Evolutionary conservation across 306 rosid species (phyloP), one percentile per base, ranked within the genome.

Genomic region (Medicago arabica): DNA sequence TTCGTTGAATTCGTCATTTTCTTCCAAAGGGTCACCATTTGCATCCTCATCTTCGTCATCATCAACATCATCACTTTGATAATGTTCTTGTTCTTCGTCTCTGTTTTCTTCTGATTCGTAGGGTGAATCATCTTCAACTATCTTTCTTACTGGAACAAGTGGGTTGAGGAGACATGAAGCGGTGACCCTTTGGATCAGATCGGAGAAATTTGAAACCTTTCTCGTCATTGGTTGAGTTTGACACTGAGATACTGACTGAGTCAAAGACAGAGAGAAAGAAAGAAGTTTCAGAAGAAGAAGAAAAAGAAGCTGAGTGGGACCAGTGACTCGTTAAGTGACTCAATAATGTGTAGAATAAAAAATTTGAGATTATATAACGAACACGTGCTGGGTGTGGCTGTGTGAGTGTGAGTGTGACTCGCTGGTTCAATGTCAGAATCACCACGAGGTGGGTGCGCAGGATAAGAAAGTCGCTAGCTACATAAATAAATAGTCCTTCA

Each of bases 141-240:
- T 72, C 44, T 60, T 82, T 3, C 36, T 75, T 50, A 65, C 82
- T 34, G 62, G 71, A 44, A 86, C 89, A 28, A 95, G 97, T 4
- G 99, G 99, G 60, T 95, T 96, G 15, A 95, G 96, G 79, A 95
- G 84, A 83, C 99, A 95, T 10, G 95, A 88, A 2, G 97, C 97
- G 0, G 97, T 78, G 77, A 95, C 93, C 74, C 99, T 80, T 77
- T 95, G 99, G 85, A 95, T 90, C 85, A 95, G 93, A 92, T 92
- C 88, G 80, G 99, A 81, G 88, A 95, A 90, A 80, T 90, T 95
- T 2, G 92, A 86, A 3, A 88, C 97, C 85, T 86, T 95, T 82
- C 88, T 78, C 18, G 91, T 86, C 99, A 95, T 95, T 80, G 75
- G 77, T 72, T 63, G 23, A 2, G 58, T 31, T 65, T 40, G 72